These are phyloP conservation scores for Ophiocordyceps camponoti-floridani DNA, from an alignment of 2,329 filamentous ascomycete genomes.

Conservation along the genomic window DNA sequence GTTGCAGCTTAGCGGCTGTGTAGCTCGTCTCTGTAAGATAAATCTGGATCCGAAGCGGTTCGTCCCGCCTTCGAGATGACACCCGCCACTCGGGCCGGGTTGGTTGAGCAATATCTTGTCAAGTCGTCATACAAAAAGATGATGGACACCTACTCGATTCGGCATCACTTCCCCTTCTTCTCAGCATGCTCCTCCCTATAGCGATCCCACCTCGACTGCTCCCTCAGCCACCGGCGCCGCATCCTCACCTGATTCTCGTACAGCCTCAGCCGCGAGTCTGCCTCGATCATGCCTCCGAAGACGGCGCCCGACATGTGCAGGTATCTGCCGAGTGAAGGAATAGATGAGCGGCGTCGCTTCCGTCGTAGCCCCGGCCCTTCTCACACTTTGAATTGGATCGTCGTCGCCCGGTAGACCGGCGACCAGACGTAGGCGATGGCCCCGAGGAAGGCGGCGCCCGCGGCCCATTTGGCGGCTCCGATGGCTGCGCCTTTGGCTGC, in stretches of 20 bases:
- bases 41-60: constrained; percentile 92
- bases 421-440: constrained; percentile 45
- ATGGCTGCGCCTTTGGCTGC: constrained; percentile 47
- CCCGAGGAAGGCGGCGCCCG: constrained; percentile 42
- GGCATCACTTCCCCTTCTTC: constrained; percentile 17
- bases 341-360: neutral
- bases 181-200: constrained; percentile 43
- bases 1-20: constrained; percentile 80
- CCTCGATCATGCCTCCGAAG: constrained; percentile 60
- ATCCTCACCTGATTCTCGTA: constrained; percentile 50
- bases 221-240: constrained; percentile 42
- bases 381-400: constrained; percentile 63
- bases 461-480: constrained; percentile 57
- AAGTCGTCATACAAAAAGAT: neutral
- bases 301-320: constrained; percentile 77
- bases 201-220: constrained; percentile 50
- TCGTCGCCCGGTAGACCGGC: constrained; percentile 55
- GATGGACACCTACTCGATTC: neutral
- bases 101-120: constrained; percentile 3
- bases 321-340: constrained; percentile 32
- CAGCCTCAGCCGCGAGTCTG: constrained; percentile 46
- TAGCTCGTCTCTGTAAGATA: constrained; percentile 80
- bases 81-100: constrained; percentile 9
- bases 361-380: constrained; percentile 6
- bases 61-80: constrained; percentile 20